Evolutionary conservation across 768 basidiomycete species (phyloP).

Genomic region (Holtermanniella nyarrowii): DNA sequence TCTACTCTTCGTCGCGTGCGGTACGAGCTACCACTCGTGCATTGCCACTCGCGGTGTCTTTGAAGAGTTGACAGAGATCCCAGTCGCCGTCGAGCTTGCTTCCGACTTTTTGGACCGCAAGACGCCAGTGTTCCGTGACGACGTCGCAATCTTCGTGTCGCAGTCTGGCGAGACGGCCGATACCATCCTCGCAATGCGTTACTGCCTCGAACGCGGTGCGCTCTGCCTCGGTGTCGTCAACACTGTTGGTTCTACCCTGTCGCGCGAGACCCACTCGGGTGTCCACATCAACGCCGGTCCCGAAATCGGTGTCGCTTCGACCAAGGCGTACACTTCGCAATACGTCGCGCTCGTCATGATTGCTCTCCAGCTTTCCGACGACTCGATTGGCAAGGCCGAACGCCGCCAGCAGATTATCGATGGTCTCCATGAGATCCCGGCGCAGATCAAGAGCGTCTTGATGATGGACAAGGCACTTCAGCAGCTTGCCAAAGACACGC

Average conservation of each 20-base stretch:
- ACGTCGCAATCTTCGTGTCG: slow-evolving; percentile 88
- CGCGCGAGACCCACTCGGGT: slow-evolving; percentile 97
- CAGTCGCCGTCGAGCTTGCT: slow-evolving; percentile 85
- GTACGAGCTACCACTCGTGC: slow-evolving; percentile 95
- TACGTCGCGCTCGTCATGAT: slow-evolving; percentile 97
- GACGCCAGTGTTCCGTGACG: slow-evolving; percentile 98
- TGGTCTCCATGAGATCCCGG: slow-evolving; percentile 80
- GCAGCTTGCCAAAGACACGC: slow-evolving; percentile 67
- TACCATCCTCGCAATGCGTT: slow-evolving; percentile 88
- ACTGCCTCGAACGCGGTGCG: slow-evolving; percentile 93
- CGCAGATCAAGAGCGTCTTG: slow-evolving; percentile 77
- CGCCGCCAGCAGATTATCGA: slow-evolving; percentile 89
- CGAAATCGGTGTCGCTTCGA: slow-evolving; percentile 97
- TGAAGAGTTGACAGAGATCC: slow-evolving; percentile 97
- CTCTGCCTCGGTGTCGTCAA: slow-evolving; percentile 96
- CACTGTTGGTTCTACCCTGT: slow-evolving; percentile 94
- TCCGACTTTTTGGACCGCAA: slow-evolving; percentile 98
- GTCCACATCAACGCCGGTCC: slow-evolving; percentile 90
- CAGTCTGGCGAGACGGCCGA: slow-evolving; percentile 99
- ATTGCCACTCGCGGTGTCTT: slow-evolving; percentile 87
- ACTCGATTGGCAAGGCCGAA: slow-evolving; percentile 82
- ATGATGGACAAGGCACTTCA: slow-evolving; percentile 65
- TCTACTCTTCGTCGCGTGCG: slow-evolving; percentile 96
- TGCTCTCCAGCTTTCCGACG: slow-evolving; percentile 95
- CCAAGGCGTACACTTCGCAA: slow-evolving; percentile 99